Evolutionary conservation across 108 stramenopile species (phyloP).

Genomic region (Conticribra weissflogii): DNA sequence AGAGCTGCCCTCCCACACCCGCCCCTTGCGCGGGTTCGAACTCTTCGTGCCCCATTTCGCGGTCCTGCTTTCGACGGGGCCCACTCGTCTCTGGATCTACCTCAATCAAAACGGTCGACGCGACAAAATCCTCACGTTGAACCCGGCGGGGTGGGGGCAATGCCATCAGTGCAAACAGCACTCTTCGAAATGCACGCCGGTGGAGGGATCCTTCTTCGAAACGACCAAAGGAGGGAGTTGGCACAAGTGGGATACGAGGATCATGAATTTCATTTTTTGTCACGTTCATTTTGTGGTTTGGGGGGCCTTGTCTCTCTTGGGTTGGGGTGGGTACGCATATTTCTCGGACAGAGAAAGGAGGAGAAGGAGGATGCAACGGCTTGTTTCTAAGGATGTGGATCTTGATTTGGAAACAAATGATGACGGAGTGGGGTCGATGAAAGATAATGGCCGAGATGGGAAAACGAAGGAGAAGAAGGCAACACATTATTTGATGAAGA

Average conservation of each 20-base stretch:
- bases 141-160: conserved; percentile 13
- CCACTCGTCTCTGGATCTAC: conserved; percentile 14
- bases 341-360: too few relatives aligned
- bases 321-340: not conserved
- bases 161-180: conserved; percentile 19
- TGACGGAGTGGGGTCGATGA: not conserved
- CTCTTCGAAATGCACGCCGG: not conserved
- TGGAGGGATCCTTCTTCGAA: conserved; percentile 17
- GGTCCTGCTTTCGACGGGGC: conserved; percentile 7
- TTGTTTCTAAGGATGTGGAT: too few relatives aligned
- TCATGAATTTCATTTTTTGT: conserved; percentile 12
- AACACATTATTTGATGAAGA: not conserved
- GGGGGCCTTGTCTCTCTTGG: not conserved
- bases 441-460: not conserved
- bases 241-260: conserved; percentile 9
- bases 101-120: conserved; percentile 1
- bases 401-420: too few relatives aligned
- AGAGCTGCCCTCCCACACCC: conserved; percentile 5
- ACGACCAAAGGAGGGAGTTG: conserved; percentile 6
- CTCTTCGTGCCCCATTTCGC: conserved; percentile 11
- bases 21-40: conserved; percentile 5
- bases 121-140: not conserved
- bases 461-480: not conserved
- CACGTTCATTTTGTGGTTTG: conserved; percentile 3
- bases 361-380: too few relatives aligned